Evolutionary conservation across 108 stramenopile species (phyloP), one percentile per base, ranked within the genome.

Genomic region (Fragilariopsis cylindrus): DNA sequence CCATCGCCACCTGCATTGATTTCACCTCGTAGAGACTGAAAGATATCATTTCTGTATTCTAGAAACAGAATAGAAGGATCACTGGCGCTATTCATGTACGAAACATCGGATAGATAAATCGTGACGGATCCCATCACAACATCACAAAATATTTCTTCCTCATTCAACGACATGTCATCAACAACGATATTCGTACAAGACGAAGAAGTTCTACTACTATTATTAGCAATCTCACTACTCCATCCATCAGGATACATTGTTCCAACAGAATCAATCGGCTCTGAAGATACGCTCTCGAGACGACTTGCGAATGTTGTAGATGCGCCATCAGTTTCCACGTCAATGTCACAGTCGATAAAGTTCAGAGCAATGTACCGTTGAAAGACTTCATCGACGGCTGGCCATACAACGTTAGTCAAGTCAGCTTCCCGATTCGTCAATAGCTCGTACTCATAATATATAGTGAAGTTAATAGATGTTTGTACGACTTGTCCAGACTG

Each of bases 371-470:
- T 11, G 47, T 57, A 77, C 13, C 62, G n/a, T 57, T 77, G 70
- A 48, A 77, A 71, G 7, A 63, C 40, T 44, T 18, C 43, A 48
- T 77, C 76, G 16, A 77, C 21, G 6, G 30, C 52, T 21, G 39
- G 48, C 67, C 67, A 68, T 7, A 49, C 7, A 19, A 72, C 52
- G 13, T 21, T 39, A 5, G 49, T 44, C 52, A 71, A 7, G 1
- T 58, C 45, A 19, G 49, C 40, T 4, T 48, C 48, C 15, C 69
- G 54, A 30, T 54, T 18, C 16, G 76, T 70, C 21, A 77, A 47
- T 12, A 77, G 19, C 39, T 77, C 76, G 70, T 77, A 77, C 8
- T 57, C 9, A 55, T 63, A 64, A 7, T 57, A 40, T 3, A 77
- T 62, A 54, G 55, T 77, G 6, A 57, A 16, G 43, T 48, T 58